Conservation (phyloP, 192 early-diverging fungal genomes). For the Coemansia sp. region DNA sequence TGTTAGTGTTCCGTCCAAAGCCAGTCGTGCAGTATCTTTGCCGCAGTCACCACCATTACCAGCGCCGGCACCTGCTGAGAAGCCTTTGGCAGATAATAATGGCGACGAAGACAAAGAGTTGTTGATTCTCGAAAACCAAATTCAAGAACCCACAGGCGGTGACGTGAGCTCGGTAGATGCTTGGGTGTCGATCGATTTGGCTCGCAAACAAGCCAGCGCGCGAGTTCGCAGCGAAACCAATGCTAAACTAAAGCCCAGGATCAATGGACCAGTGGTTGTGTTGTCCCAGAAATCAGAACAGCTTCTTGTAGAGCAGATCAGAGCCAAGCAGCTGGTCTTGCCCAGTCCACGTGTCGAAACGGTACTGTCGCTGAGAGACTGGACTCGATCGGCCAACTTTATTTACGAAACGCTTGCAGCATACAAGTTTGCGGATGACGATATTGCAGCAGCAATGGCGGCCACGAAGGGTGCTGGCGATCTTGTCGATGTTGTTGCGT, state of each 20-base stretch:
- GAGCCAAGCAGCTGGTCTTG: not conserved
- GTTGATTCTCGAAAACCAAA: not conserved
- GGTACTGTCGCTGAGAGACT: constrained; percentile 7
- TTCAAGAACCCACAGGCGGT: not conserved
- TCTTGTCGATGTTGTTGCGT: constrained; percentile 21
- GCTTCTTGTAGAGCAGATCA: constrained; percentile 15
- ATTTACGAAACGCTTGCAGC: constrained; percentile 24
- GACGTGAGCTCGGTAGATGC: not conserved
- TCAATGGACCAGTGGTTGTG: not conserved
- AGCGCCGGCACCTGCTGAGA: not conserved
- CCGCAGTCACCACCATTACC: not conserved
- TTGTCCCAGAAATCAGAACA: constrained; percentile 17
- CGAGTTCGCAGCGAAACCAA: constrained; percentile 17
- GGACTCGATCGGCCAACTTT: constrained; percentile 28
- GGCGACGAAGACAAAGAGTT: not conserved
- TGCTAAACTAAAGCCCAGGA: not conserved
- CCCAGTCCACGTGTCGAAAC: not conserved
- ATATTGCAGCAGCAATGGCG: constrained; percentile 15
- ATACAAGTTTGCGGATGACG: constrained; percentile 13
- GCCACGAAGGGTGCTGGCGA: constrained; percentile 17
- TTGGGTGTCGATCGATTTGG: constrained; percentile 21
- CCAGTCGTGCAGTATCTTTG: not conserved
- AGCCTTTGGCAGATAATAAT: not conserved
- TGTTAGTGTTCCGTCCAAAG: constrained; percentile 12
- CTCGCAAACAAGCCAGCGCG: constrained; percentile 16